phyloP scores from a whole-genome alignment of 31 red algal species.

The Asparagopsis taxiformis region DNA sequence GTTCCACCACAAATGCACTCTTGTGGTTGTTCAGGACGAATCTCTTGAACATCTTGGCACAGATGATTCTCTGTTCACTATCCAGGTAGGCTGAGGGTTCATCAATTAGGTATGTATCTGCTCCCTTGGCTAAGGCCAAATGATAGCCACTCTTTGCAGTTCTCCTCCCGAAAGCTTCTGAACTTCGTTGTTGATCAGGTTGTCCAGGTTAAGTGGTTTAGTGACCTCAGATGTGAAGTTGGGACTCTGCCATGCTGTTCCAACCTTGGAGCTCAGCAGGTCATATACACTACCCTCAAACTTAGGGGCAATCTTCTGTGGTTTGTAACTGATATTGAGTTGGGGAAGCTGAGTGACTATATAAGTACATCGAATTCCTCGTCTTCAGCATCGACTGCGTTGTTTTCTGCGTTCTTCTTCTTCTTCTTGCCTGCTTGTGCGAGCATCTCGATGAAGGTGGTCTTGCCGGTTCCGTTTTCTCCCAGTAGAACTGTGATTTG shows the following conservation, averaged over 20 bases:
- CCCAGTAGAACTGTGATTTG: conserved; percentile 98
- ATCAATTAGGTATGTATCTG: conserved; percentile 96
- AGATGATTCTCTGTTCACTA: conserved; percentile 93
- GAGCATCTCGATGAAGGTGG: conserved; percentile 98
- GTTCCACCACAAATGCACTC: conserved; percentile 97
- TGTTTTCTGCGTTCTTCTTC: conserved; percentile 52
- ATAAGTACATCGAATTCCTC: too few relatives aligned
- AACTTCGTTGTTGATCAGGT: conserved; percentile 89
- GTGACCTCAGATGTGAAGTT: conserved; percentile 96
- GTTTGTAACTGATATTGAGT: conserved; percentile 99
- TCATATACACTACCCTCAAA: conserved; percentile 96
- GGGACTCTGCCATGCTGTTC: conserved; percentile 84
- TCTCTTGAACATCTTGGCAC: conserved; percentile 97
- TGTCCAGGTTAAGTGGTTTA: conserved; percentile 90
- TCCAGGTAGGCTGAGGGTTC: conserved; percentile 96
- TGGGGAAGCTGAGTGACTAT: too few relatives aligned
- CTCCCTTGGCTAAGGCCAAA: conserved; percentile 95
- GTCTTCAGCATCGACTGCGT: too few relatives aligned
- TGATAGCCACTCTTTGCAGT: conserved; percentile 92
- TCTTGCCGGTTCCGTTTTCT: conserved; percentile 98
- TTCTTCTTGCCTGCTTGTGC: conserved; percentile 85
- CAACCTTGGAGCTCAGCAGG: conserved; percentile 83
- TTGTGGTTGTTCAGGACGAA: conserved; percentile 97
- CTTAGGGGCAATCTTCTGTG: conserved; percentile 96
- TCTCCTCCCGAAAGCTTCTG: conserved; percentile 95